A percentile compares a stretch with the other conserved stretches of the same genome.
phyloP scores from a whole-genome alignment of 179 eudicot genomes.

The Beta lomatogona region DNA sequence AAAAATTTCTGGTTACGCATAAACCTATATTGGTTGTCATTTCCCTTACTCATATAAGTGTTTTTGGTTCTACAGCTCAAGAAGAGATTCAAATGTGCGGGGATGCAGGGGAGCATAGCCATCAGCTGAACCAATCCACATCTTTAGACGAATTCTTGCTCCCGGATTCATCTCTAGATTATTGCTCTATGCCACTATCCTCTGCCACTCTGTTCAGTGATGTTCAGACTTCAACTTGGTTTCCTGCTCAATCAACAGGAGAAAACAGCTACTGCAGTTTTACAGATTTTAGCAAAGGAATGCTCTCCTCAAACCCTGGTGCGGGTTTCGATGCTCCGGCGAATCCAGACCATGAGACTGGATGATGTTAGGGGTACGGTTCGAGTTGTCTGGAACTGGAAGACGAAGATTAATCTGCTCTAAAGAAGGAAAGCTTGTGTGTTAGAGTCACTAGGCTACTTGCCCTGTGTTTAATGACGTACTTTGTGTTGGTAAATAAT shows the following conservation, averaged over 20 bases:
- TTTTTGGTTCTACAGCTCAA: too few species aligned
- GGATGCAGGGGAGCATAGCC: too few species aligned
- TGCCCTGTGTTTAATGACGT: background rate
- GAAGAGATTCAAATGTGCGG: too few species aligned
- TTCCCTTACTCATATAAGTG: background rate
- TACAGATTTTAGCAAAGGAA: too few species aligned
- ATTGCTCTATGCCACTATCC: background rate
- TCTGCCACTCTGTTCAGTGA: background rate
- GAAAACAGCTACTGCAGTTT: background rate
- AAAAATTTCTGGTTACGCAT: background rate
- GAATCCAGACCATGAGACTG: too few species aligned
- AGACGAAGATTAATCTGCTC: background rate
- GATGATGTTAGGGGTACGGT: too few species aligned
- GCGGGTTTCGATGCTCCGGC: background rate
- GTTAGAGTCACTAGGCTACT: background rate
- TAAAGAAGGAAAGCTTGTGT: slow-evolving; percentile 11
- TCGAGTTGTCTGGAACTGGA: background rate
- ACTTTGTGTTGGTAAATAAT: too few species aligned
- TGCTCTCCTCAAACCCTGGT: background rate
- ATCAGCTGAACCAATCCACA: too few species aligned
- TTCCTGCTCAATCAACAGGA: background rate
- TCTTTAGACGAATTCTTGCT: too few species aligned
- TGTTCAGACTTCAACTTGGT: background rate
- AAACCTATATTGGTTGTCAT: background rate
- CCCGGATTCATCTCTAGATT: too few species aligned